These are phyloP conservation scores for Plasmodium adleri DNA, from an alignment of 169 alveolate species.

Conservation along the genomic window DNA sequence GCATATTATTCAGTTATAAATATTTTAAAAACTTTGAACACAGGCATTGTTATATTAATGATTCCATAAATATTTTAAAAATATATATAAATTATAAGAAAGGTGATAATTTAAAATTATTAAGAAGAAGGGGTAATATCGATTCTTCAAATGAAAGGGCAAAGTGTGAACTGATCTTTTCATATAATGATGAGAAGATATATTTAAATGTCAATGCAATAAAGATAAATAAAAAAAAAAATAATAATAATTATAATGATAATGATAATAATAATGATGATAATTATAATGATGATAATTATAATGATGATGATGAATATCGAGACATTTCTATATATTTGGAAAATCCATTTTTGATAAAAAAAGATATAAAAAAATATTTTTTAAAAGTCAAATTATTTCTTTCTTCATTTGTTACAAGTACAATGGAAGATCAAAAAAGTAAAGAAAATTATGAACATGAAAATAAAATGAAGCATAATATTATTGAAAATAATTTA, in stretches of 20 bases:
- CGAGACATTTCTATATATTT: slow-evolving; percentile 47
- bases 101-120: slow-evolving; percentile 18
- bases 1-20: slow-evolving; percentile 32
- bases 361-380: slow-evolving; percentile 41
- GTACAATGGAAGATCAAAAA: too few species aligned
- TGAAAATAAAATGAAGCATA: neutral
- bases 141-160: slow-evolving; percentile 66
- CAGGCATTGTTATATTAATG: slow-evolving; percentile 42
- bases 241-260: neutral
- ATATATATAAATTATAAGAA: slow-evolving; percentile 31
- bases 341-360: slow-evolving; percentile 70
- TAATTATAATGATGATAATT: slow-evolving; percentile 20
- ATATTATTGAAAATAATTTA: neutral
- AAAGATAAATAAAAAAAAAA: slow-evolving; percentile 18
- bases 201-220: slow-evolving; percentile 34
- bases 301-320: slow-evolving; percentile 20
- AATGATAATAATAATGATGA: neutral
- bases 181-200: slow-evolving; percentile 31
- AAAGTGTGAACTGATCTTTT: slow-evolving; percentile 41
- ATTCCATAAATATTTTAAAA: slow-evolving; percentile 38
- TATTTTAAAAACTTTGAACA: slow-evolving; percentile 33
- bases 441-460: slow-evolving; percentile 5
- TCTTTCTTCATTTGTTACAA: slow-evolving; percentile 20
- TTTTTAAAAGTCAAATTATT: slow-evolving; percentile 30
- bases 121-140: slow-evolving; percentile 57